Conservation (phyloP, 208 protist species). For the Leishmania mexicana region DNA sequence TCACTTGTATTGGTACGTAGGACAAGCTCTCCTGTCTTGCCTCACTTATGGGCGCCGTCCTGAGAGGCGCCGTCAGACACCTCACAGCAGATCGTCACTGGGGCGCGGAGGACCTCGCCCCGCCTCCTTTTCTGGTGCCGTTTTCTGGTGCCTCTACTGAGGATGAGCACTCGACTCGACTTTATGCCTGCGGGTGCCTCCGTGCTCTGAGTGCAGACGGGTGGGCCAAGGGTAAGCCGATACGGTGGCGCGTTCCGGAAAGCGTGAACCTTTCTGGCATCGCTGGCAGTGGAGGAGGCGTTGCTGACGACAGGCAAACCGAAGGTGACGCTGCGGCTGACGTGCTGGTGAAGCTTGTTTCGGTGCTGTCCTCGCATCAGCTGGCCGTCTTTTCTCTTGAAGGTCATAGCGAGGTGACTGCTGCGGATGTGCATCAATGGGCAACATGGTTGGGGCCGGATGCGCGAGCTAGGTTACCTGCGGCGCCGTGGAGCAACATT, state of each 20-base stretch:
- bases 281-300: not conserved
- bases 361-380: not conserved
- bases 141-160: not conserved
- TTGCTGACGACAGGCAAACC: not conserved
- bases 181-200: not conserved
- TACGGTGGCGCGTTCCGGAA: constrained; percentile 1
- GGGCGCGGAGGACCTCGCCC: not conserved
- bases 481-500: not conserved
- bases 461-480: not conserved
- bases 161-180: not conserved
- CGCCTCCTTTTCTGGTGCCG: not conserved
- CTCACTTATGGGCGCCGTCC: not conserved
- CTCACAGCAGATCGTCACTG: not conserved
- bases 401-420: constrained; percentile 11
- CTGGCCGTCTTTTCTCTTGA: not conserved
- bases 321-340: not conserved
- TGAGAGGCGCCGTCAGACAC: not conserved
- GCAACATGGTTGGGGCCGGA: not conserved
- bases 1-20: not conserved
- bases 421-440: not conserved
- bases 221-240: not conserved
- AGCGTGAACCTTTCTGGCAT: not conserved
- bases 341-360: not conserved
- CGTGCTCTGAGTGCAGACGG: not conserved
- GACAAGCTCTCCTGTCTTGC: not conserved